phyloP scores from a whole-genome alignment of 2,329 filamentous ascomycete species.

The Penicillium janthinellum region DNA sequence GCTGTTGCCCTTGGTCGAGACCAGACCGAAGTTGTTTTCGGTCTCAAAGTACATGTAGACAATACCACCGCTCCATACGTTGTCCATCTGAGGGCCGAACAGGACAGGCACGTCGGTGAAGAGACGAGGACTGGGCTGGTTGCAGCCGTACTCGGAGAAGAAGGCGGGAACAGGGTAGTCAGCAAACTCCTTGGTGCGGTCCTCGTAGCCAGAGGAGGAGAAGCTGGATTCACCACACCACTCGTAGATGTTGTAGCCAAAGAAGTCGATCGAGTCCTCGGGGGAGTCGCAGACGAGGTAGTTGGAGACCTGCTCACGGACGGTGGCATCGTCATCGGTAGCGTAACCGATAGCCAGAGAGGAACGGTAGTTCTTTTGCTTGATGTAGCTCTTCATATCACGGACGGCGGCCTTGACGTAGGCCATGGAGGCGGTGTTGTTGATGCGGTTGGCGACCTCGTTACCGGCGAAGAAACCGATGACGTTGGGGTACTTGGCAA shows the following conservation, averaged over 20 bases:
- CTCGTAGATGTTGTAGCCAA: conserved; percentile 99
- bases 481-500: conserved; percentile 83
- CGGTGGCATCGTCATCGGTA: conserved; percentile 85
- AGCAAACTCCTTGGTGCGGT: conserved; percentile 81
- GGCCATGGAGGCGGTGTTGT: conserved; percentile 87
- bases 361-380: conserved; percentile 68
- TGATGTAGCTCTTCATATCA: conserved; percentile 94
- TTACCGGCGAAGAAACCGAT: conserved; percentile 99
- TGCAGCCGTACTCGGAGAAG: conserved; percentile 99
- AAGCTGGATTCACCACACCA: conserved; percentile 91
- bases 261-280: conserved; percentile 81
- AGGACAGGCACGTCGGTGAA: conserved; percentile 86
- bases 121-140: conserved; percentile 68
- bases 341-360: conserved; percentile 90
- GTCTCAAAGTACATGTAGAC: conserved; percentile 99
- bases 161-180: conserved; percentile 93
- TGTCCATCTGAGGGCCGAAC: conserved; percentile 77
- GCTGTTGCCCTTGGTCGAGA: conserved; percentile 64
- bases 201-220: conserved; percentile 74
- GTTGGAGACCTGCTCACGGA: conserved; percentile 77
- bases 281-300: conserved; percentile 90
- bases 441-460: conserved; percentile 86
- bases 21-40: conserved; percentile 73
- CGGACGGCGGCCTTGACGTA: conserved; percentile 98
- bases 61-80: conserved; percentile 91